Conservation (phyloP, 2,329 filamentous ascomycete species). For the Periglandula ipomoeae region DNA sequence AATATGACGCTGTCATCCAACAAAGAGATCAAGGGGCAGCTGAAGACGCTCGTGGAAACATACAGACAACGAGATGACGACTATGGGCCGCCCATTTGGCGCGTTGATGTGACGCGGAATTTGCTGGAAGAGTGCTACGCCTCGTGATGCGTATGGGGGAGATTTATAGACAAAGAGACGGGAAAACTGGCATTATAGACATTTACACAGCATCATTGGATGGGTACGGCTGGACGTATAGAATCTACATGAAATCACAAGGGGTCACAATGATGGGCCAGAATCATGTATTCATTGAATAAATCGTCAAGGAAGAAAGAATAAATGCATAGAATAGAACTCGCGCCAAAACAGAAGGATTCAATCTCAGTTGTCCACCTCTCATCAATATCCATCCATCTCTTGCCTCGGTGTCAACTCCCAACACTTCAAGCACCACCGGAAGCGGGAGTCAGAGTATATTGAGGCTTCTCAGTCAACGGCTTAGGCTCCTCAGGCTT, state of each 20-base stretch:
- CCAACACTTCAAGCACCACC: not conserved
- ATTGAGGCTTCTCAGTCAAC: not conserved
- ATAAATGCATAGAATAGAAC: too few species aligned
- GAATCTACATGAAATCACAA: too few species aligned
- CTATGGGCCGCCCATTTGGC: constrained; percentile 23
- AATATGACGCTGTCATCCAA: constrained; percentile 30
- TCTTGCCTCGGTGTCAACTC: not conserved
- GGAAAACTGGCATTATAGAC: too few species aligned
- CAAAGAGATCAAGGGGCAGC: constrained; percentile 28
- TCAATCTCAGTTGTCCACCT: too few species aligned
- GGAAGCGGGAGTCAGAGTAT: not conserved
- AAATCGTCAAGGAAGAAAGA: too few species aligned
- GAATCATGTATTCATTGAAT: too few species aligned
- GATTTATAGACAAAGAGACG: too few species aligned
- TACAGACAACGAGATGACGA: constrained; percentile 20
- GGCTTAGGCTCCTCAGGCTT: not conserved
- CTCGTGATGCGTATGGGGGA: constrained; percentile 8
- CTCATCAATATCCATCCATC: too few species aligned
- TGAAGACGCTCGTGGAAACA: constrained; percentile 25
- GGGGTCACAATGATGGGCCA: too few species aligned
- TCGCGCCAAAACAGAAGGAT: too few species aligned
- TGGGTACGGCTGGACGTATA: too few species aligned
- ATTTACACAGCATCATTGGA: too few species aligned
- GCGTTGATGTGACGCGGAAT: constrained; percentile 26
- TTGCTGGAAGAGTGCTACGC: constrained; percentile 22